phyloP scores from a whole-genome alignment of 129 eudicot species.

The Helichrysum umbraculigerum region DNA sequence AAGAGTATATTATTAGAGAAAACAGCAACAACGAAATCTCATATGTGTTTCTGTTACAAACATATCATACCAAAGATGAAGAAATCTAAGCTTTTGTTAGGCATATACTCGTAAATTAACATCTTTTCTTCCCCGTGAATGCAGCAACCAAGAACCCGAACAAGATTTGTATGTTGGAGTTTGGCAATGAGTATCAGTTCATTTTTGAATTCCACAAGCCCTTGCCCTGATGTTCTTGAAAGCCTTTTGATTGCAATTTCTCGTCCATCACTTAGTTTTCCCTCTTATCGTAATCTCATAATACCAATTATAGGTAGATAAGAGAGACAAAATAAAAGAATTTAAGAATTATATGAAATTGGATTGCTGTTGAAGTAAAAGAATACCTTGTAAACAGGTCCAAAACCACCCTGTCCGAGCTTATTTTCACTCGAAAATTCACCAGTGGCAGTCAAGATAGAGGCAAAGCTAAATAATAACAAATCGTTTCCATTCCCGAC shows the following conservation, averaged over 20 bases:
- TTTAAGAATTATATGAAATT: too few relatives aligned
- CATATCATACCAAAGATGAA: background rate
- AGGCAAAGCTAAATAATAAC: conserved; percentile 29
- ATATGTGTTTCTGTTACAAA: too few relatives aligned
- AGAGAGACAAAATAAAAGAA: too few relatives aligned
- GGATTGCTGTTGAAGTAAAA: too few relatives aligned
- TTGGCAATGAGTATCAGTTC: conserved; percentile 10
- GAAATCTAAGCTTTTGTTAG: conserved; percentile 36
- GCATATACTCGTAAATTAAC: conserved; percentile 11
- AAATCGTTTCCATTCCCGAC: conserved; percentile 34
- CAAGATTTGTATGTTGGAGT: conserved; percentile 12
- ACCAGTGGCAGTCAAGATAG: conserved; percentile 37
- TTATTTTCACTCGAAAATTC: conserved; percentile 44
- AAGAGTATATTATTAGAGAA: too few relatives aligned
- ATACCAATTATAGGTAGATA: too few relatives aligned
- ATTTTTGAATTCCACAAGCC: background rate
- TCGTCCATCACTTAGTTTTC: background rate
- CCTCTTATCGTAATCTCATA: too few relatives aligned
- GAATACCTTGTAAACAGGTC: too few relatives aligned
- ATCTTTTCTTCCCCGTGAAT: conserved; percentile 27
- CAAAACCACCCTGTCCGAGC: conserved; percentile 59
- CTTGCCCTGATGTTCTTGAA: background rate
- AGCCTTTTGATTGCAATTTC: background rate
- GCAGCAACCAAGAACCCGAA: conserved; percentile 37
- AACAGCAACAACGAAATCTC: too few relatives aligned